Conservation (phyloP, 371 early-diverging fungal genomes). For the Saksenaea oblongispora region DNA sequence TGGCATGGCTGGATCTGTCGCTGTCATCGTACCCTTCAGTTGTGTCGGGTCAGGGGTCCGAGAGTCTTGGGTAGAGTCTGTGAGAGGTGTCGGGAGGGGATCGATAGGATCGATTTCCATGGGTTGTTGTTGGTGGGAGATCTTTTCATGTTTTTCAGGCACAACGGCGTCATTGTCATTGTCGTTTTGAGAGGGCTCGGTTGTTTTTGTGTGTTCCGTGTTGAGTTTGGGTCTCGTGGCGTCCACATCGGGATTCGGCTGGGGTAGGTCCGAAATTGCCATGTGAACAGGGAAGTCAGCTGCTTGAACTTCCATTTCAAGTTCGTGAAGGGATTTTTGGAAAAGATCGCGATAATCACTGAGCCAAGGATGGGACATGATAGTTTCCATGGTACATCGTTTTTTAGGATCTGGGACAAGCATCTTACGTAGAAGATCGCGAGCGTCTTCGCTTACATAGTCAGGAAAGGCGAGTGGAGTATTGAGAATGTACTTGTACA, state of each 20-base stretch:
- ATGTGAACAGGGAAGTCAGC: conserved; percentile 10
- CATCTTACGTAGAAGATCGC: conserved; percentile 57
- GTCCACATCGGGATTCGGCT: conserved; percentile 7
- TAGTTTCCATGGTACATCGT: conserved; percentile 59
- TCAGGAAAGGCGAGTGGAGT: conserved; percentile 61
- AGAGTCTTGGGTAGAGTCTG: background rate
- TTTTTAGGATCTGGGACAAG: conserved; percentile 58
- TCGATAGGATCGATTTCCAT: background rate
- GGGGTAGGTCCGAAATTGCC: conserved; percentile 1
- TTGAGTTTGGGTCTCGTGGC: conserved; percentile 6
- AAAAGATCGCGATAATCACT: conserved; percentile 18
- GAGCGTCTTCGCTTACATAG: conserved; percentile 46
- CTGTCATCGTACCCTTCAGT: background rate
- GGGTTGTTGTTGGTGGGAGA: background rate
- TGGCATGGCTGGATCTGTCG: conserved; percentile 4
- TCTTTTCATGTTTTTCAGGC: background rate
- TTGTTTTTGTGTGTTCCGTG: background rate
- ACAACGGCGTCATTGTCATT: background rate
- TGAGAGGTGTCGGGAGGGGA: too few relatives aligned
- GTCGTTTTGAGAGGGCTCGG: background rate
- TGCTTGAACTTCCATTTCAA: conserved; percentile 17
- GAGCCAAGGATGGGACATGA: conserved; percentile 53
- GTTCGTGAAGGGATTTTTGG: conserved; percentile 15
- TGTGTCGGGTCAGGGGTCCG: background rate
- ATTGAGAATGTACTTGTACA: conserved; percentile 67